Evolutionary conservation across 140 eudicot genomes (phyloP).

Genomic region (Senecio squalidus): DNA sequence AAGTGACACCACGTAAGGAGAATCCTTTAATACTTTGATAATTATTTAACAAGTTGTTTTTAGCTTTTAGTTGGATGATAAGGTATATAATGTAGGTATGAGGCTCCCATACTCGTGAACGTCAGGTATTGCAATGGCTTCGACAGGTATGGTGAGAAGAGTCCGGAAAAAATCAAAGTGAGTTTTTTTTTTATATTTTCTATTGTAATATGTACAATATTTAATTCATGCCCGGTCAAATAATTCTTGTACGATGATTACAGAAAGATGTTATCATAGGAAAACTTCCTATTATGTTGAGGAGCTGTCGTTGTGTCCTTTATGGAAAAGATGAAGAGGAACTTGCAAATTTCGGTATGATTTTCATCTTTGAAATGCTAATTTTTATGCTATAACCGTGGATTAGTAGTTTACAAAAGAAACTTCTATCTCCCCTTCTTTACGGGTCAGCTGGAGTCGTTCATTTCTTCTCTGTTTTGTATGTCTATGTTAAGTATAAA

Average conservation of each 20-base stretch:
- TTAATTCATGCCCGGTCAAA: neutral
- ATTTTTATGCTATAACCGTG: too few relatives aligned
- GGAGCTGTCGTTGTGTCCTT: constrained; percentile 63
- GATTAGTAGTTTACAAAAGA: too few relatives aligned
- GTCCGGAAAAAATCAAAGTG: constrained; percentile 30
- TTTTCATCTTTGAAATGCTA: too few relatives aligned
- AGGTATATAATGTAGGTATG: constrained; percentile 38
- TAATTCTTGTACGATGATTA: constrained; percentile 10
- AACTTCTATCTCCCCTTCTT: neutral
- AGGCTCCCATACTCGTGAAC: constrained; percentile 77
- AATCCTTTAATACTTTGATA: neutral
- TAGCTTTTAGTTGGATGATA: too few relatives aligned
- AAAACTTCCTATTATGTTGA: constrained; percentile 85
- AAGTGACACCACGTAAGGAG: constrained; percentile 62
- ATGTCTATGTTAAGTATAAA: too few relatives aligned
- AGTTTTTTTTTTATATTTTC: neutral
- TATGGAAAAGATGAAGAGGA: constrained; percentile 86
- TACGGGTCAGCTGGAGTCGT: neutral
- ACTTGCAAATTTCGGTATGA: constrained; percentile 68
- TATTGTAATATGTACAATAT: neutral
- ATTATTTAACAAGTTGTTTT: neutral
- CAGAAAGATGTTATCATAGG: constrained; percentile 73
- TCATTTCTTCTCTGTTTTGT: neutral
- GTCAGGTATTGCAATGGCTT: constrained; percentile 47
- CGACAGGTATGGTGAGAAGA: constrained; percentile 23